Conservation (phyloP, 1,284 basidiomycete species). For the Ganoderma resinaceum region DNA sequence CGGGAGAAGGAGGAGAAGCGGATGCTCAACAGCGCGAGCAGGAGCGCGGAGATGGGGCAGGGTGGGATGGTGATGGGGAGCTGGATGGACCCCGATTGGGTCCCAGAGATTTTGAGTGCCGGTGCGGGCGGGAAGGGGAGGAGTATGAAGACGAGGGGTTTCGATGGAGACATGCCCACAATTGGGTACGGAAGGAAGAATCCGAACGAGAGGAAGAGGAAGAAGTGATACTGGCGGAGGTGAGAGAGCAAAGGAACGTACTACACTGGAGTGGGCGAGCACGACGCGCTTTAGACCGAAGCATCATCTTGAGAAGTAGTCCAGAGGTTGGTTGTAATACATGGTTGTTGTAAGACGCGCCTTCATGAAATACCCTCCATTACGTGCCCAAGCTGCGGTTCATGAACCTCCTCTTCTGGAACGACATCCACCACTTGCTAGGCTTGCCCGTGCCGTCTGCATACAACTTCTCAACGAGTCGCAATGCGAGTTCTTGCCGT, state of each 20-base stretch:
- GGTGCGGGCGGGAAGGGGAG: constrained; percentile 80
- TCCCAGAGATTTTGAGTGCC: constrained; percentile 84
- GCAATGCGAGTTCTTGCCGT: constrained; percentile 88
- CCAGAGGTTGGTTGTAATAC: constrained; percentile 37
- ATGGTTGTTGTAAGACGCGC: constrained; percentile 34
- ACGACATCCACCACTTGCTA: constrained; percentile 99
- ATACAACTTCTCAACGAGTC: constrained; percentile 91
- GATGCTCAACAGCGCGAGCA: constrained; percentile 70
- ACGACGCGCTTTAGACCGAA: constrained; percentile 12
- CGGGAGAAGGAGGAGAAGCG: constrained; percentile 81
- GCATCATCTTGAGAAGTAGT: constrained; percentile 24
- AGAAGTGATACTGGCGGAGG: constrained; percentile 48
- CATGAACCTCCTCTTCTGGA: constrained; percentile 97
- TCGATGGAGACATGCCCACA: constrained; percentile 76
- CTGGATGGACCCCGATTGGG: constrained; percentile 97
- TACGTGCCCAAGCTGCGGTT: constrained; percentile 81
- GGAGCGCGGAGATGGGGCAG: constrained; percentile 55
- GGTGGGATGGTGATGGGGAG: constrained; percentile 65
- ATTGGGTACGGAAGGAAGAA: constrained; percentile 89
- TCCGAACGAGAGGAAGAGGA: constrained; percentile 79
- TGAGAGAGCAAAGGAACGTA: neutral
- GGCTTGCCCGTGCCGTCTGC: constrained; percentile 87
- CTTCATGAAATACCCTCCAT: constrained; percentile 30
- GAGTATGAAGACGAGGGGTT: constrained; percentile 53
- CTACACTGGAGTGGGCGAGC: neutral